Evolutionary conservation across 768 basidiomycete genomes (phyloP), one percentile per base, ranked within the genome.

Genomic region (Kwoniella mangroviensis): DNA sequence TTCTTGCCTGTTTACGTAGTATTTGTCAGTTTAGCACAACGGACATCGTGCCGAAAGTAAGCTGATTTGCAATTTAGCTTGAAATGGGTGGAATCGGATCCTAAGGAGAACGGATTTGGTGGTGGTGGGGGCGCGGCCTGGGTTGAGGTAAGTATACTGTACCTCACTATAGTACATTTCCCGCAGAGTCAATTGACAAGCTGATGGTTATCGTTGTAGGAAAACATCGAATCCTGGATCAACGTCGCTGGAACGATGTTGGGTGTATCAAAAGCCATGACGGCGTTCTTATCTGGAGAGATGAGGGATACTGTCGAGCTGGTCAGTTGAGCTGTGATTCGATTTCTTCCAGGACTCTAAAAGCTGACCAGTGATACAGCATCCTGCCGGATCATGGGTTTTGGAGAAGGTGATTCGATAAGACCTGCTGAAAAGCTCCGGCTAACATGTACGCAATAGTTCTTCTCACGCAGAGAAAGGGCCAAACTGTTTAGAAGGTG

Each of bases 221-320:
- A 91, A 67, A 90, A 99, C 82, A 88, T 99, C 58, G 92, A 94
- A 80, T 87, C 91, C 0, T 91, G 91, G 77, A 87, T 95, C 34
- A 88, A 90, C 67, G 88, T 98, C 66, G 93, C 89, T 2, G 95
- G 95, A 0, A 92, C 95, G 3, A 89, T 95, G 83, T 84, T 95
- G 70, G 79, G 79, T 40, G 80, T 81, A 2, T 87, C 92, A 1
- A 99, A 98, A 85, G 92, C 95, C 0, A 94, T 98, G 92, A 84
- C 94, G 0, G 95, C 97, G 0, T 93, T 98, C 81, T 85, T 98
- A 51, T 94, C 92, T 0, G 96, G 96, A 12, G 96, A 98, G 84
- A 97, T 98, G 90, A 90, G 91, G 80, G 93, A 96, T 74, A 95
- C 93, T 0, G 83, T 84, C 17, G 82, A 82, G 58, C 57, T 81